phyloP scores from a whole-genome alignment of 805 yeast species.

The Kurtzmaniella fragi region DNA sequence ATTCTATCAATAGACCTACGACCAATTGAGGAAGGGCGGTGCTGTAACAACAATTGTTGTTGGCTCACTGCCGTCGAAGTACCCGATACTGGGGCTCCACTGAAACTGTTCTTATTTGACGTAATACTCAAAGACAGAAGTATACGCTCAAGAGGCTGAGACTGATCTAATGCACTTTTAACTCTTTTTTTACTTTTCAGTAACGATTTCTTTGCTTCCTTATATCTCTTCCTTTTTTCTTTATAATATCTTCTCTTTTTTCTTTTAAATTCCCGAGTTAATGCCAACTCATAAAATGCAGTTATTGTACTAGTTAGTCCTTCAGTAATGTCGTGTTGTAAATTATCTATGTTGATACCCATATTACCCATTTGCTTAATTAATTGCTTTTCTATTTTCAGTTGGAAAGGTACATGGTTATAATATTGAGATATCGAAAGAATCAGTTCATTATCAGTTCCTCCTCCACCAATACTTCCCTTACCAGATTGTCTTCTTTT shows the following conservation, averaged over 20 bases:
- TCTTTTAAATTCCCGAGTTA: constrained; percentile 45
- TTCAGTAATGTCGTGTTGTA: constrained; percentile 53
- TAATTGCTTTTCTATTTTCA: constrained; percentile 58
- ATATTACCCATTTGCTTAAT: constrained; percentile 54
- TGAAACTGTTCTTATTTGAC: constrained; percentile 14
- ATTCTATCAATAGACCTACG: neutral
- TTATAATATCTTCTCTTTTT: constrained; percentile 26
- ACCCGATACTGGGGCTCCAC: neutral
- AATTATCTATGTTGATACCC: constrained; percentile 58
- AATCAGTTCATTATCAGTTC: constrained; percentile 51
- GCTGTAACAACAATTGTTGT: neutral
- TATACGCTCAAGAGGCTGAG: constrained; percentile 35
- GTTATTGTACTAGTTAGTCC: constrained; percentile 66
- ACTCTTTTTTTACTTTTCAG: constrained; percentile 28
- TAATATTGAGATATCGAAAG: constrained; percentile 31
- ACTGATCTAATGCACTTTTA: constrained; percentile 32
- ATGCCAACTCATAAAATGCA: constrained; percentile 67
- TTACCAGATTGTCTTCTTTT: constrained; percentile 8
- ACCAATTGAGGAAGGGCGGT: neutral
- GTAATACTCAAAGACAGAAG: constrained; percentile 30
- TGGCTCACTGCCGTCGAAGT: neutral
- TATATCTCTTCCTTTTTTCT: constrained; percentile 27
- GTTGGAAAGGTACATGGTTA: constrained; percentile 42
- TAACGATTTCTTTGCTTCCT: constrained; percentile 27
- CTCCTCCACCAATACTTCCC: constrained; percentile 2